Base-by-base conservation (phyloP, 2,329 filamentous ascomycete species). In the Neofusicoccum parvum region DNA sequence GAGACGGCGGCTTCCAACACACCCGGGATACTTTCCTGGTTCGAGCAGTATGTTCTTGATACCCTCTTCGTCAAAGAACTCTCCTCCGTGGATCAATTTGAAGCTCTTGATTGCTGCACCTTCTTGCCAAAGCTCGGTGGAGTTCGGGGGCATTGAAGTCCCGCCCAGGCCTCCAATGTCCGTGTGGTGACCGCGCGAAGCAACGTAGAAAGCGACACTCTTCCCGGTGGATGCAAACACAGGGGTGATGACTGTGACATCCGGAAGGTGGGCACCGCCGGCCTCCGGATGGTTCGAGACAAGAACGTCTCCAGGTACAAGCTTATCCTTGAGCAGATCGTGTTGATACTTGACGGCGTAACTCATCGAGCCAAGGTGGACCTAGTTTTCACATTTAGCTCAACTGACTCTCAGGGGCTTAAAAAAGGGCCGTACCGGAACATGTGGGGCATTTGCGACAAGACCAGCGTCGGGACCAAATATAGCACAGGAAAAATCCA, bases 51-150 rank as follows among this genome's bases (percentile, higher is more conserved):
- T 60, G 6, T 73, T 65, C 65, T 74, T 70, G 14, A 68, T 72
- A 10, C 78, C 69, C 0, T 69, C 69, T 3, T 69, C 70, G 60
- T 81, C 77, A 36, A 79, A 72, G 51, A 80, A 80, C 0, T 70
- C 49, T 0, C 76, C 78, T 5, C 74, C 67, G 2, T 70, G 67
- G 3, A 80, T 72, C 0, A 79, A 66, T 20, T 68, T 80, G 66
- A 80, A 78, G 1, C 79, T 79, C 64, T 81, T 78, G 15, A 83
- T 82, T 0, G 78, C 78, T 0, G 81, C 81, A 9, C 81, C 81
- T 67, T 83, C 81, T 67, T 83, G 78, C 74, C 77, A 82, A 1
- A 83, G 70, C 56, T 81, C 79, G 0, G 77, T 81, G 3, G 79
- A 81, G 20, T 80, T 81, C 2, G 76, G 76, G 75, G 76, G 78